Conservation (phyloP, 2,329 filamentous ascomycete genomes). For the Hypomyces rosellus region DNA sequence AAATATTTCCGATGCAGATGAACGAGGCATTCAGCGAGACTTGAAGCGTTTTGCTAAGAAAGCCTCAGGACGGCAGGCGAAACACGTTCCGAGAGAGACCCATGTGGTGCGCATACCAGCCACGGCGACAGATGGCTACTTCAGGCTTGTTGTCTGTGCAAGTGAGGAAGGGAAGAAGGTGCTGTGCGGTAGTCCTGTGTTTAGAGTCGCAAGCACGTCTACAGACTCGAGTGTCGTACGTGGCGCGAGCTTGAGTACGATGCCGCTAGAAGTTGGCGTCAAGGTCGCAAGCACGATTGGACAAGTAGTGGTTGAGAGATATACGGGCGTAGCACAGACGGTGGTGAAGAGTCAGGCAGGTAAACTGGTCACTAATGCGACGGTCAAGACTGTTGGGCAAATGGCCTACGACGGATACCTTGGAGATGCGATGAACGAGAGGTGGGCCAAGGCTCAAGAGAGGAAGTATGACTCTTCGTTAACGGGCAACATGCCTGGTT, state of each 20-base stretch:
- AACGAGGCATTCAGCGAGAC: slow-evolving; percentile 63
- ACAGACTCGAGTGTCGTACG: slow-evolving; percentile 54
- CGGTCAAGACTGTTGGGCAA: slow-evolving; percentile 34
- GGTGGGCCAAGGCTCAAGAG: slow-evolving; percentile 27
- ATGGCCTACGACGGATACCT: slow-evolving; percentile 33
- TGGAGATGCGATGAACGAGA: slow-evolving; percentile 22
- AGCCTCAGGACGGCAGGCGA: slow-evolving; percentile 36
- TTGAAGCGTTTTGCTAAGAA: slow-evolving; percentile 58
- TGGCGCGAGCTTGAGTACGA: slow-evolving; percentile 56
- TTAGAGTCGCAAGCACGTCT: slow-evolving; percentile 62
- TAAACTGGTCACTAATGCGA: slow-evolving; percentile 27
- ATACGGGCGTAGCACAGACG: slow-evolving; percentile 30
- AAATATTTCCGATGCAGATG: slow-evolving; percentile 50
- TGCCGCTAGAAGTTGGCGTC: slow-evolving; percentile 60
- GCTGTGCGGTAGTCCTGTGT: slow-evolving; percentile 60
- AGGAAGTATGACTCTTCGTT: slow-evolving; percentile 29
- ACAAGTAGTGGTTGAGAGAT: slow-evolving; percentile 37
- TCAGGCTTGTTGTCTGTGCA: slow-evolving; percentile 57
- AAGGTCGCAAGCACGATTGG: slow-evolving; percentile 49
- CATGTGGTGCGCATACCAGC: slow-evolving; percentile 59
- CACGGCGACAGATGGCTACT: slow-evolving; percentile 59
- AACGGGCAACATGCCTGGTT: slow-evolving; percentile 25
- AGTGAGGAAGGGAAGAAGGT: slow-evolving; percentile 41
- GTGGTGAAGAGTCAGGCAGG: slow-evolving; percentile 36
- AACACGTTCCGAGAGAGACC: slow-evolving; percentile 54